A percentile compares a stretch with the other conserved stretches of the same genome.
Conservation (phyloP, 139 green algal species). For the Spirogloea muscicola region DNA sequence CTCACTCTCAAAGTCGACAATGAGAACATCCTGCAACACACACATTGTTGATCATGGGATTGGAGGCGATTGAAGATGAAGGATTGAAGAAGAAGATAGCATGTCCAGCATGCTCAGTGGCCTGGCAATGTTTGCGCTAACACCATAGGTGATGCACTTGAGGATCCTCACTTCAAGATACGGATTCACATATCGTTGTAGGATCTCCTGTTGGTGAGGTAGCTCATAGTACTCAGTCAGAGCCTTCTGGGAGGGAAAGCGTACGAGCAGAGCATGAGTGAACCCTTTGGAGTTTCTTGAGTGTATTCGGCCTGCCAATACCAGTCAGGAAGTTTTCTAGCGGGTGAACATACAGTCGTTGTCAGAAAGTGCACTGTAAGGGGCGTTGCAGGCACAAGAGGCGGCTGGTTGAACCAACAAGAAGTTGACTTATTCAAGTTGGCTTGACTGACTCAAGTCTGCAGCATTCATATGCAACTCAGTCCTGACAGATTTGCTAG, state of each 20-base stretch:
- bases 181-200: conserved; percentile 32
- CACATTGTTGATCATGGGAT: neutral
- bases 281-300: conserved; percentile 36
- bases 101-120: too few relatives aligned
- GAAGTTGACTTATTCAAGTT: too few relatives aligned
- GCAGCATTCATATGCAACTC: too few relatives aligned
- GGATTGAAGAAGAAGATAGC: neutral
- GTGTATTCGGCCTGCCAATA: conserved; percentile 38
- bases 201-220: neutral
- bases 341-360: too few relatives aligned
- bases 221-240: conserved; percentile 14
- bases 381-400: too few relatives aligned
- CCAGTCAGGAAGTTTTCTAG: too few relatives aligned
- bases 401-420: too few relatives aligned
- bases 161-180: conserved; percentile 28
- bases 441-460: too few relatives aligned
- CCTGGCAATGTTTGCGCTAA: too few relatives aligned
- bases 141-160: too few relatives aligned
- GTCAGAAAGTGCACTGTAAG: too few relatives aligned
- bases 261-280: conserved; percentile 38
- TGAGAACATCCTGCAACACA: conserved; percentile 33
- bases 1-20: conserved; percentile 28
- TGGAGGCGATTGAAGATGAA: neutral
- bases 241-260: conserved; percentile 16
- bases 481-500: too few relatives aligned